Evolutionary conservation across 2,329 filamentous ascomycete genomes (phyloP).

Genomic region (Calycina herbarum): DNA sequence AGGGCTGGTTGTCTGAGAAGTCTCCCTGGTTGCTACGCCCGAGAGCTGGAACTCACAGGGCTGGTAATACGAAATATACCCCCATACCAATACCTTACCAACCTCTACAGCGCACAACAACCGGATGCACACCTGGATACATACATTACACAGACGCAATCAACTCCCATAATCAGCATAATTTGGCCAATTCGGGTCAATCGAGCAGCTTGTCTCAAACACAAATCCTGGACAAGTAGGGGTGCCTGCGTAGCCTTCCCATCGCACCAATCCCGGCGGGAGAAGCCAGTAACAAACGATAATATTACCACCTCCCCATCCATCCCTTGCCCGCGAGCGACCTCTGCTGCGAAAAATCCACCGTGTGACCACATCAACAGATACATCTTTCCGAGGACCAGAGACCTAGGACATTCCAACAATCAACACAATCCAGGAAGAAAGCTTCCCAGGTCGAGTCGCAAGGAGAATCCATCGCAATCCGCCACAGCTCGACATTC

Average conservation of each 20-base stretch:
- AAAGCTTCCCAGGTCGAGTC: background rate
- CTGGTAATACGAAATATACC: background rate
- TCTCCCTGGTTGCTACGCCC: background rate
- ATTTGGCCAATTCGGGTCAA: background rate
- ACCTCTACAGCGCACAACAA: background rate
- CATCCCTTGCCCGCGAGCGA: conserved; percentile 2
- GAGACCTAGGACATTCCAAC: conserved; percentile 2
- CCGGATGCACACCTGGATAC: background rate
- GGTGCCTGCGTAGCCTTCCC: background rate
- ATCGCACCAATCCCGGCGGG: background rate
- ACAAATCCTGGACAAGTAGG: background rate
- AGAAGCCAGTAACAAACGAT: conserved; percentile 26
- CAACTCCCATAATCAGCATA: background rate
- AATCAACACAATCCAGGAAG: background rate
- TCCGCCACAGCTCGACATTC: conserved; percentile 6
- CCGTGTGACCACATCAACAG: conserved; percentile 27
- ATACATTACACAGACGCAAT: conserved; percentile 1
- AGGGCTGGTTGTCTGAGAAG: background rate
- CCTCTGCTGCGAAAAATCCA: conserved; percentile 19
- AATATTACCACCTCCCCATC: conserved; percentile 19
- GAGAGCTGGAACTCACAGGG: background rate
- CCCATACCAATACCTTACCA: background rate
- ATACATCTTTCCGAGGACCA: conserved; percentile 1
- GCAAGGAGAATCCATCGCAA: background rate
- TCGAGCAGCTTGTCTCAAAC: background rate